Evolutionary conservation across 257 asterid genomes (phyloP).

Genomic region (Penstemon davidsonii): DNA sequence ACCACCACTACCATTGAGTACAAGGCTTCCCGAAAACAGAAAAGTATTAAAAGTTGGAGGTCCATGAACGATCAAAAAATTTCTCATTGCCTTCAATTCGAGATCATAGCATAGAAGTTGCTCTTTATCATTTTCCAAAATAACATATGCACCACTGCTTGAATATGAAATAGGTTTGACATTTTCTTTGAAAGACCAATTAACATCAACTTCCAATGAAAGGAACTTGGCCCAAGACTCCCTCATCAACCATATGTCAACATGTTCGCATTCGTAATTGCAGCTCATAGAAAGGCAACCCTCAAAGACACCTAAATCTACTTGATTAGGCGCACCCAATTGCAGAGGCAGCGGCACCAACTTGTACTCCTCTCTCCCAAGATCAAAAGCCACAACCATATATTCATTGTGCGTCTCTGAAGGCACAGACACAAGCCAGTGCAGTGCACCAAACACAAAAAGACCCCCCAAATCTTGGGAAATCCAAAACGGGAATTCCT

Average conservation of each 20-base stretch:
- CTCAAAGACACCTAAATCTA: background rate
- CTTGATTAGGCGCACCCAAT: background rate
- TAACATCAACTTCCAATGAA: background rate
- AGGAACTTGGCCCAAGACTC: background rate
- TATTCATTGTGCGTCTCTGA: background rate
- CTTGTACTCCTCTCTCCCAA: background rate
- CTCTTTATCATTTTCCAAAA: background rate
- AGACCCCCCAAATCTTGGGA: background rate
- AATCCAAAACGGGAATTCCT: background rate
- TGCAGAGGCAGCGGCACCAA: background rate
- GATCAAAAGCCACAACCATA: constrained; percentile 4
- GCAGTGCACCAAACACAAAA: background rate
- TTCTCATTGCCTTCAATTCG: background rate
- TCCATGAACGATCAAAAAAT: background rate
- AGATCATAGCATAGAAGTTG: background rate
- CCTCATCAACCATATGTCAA: constrained; percentile 2
- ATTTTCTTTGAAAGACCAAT: background rate
- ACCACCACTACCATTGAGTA: background rate
- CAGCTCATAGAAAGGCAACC: background rate
- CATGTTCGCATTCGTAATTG: background rate
- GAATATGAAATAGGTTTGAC: background rate
- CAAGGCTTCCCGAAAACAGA: background rate
- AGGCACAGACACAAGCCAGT: background rate
- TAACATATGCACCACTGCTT: background rate
- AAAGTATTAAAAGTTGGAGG: background rate